Conservation (phyloP, 2,329 filamentous ascomycete genomes). For the Colletotrichum orbiculare region DNA sequence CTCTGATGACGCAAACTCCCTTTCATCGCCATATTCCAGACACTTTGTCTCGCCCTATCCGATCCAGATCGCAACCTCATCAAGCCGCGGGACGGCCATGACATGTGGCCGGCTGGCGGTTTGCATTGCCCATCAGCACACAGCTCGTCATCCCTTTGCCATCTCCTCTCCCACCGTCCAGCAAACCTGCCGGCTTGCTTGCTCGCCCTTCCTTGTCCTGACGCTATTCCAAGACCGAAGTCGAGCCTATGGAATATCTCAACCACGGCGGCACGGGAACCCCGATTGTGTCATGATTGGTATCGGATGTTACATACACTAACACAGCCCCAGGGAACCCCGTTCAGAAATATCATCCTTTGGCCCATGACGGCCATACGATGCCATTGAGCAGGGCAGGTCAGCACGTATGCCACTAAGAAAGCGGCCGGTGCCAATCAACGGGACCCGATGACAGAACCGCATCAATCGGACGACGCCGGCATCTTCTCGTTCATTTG, state of each 20-base stretch:
- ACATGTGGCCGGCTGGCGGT: constrained; percentile 6
- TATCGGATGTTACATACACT: constrained; percentile 9
- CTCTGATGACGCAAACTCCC: constrained; percentile 34
- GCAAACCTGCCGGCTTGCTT: neutral
- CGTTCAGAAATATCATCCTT: constrained; percentile 16
- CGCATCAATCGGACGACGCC: constrained; percentile 16
- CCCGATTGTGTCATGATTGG: neutral
- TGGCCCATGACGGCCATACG: constrained; percentile 9
- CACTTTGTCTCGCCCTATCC: constrained; percentile 29
- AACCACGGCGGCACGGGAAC: neutral
- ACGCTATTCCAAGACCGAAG: constrained; percentile 7
- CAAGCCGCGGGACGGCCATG: neutral
- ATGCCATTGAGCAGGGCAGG: constrained; percentile 18
- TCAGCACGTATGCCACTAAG: constrained; percentile 11
- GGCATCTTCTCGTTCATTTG: constrained; percentile 1
- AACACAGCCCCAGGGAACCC: constrained; percentile 17
- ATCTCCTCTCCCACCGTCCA: neutral
- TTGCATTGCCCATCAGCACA: neutral
- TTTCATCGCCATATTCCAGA: constrained; percentile 22
- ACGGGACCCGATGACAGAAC: constrained; percentile 14
- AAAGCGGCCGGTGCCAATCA: constrained; percentile 23
- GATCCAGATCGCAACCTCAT: constrained; percentile 26
- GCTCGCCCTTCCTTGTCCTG: neutral
- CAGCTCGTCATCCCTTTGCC: neutral
- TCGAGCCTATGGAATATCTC: constrained; percentile 3